Conservation (phyloP, 805 yeast species). For the Starmerella roubikii region DNA sequence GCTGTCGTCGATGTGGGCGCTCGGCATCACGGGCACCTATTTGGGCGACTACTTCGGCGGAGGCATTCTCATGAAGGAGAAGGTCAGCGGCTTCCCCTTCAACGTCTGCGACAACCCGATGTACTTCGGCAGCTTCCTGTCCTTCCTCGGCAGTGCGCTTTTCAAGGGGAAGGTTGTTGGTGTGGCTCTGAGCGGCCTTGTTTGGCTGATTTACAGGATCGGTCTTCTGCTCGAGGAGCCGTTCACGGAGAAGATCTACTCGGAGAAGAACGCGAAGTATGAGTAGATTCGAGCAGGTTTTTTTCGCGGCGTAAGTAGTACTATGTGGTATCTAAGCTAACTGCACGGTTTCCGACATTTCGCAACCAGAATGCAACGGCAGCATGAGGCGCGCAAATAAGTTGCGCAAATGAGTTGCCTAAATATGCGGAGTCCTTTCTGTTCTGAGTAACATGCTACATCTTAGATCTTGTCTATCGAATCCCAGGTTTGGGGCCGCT, state of each 20-base stretch:
- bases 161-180: conserved; percentile 89
- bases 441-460: too few relatives aligned
- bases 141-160: conserved; percentile 82
- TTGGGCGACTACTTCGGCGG: conserved; percentile 95
- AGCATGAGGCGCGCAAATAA: too few relatives aligned
- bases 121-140: conserved; percentile 85
- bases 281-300: too few relatives aligned
- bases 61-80: conserved; percentile 67
- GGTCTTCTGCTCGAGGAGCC: conserved; percentile 92
- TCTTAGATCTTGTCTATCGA: too few relatives aligned
- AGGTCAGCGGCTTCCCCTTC: conserved; percentile 90
- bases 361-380: too few relatives aligned
- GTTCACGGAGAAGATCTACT: conserved; percentile 82
- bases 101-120: conserved; percentile 84
- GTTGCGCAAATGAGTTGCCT: not conserved
- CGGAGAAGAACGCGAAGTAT: conserved; percentile 46
- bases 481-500: too few relatives aligned
- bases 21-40: conserved; percentile 94
- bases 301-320: too few relatives aligned
- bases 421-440: not conserved
- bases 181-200: conserved; percentile 53
- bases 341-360: too few relatives aligned
- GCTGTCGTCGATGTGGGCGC: conserved; percentile 70
- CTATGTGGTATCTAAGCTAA: too few relatives aligned
- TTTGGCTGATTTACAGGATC: conserved; percentile 64